Evolutionary conservation across 495 filamentous ascomycete species (phyloP).

Genomic region (Aspergillus mulundensis): DNA sequence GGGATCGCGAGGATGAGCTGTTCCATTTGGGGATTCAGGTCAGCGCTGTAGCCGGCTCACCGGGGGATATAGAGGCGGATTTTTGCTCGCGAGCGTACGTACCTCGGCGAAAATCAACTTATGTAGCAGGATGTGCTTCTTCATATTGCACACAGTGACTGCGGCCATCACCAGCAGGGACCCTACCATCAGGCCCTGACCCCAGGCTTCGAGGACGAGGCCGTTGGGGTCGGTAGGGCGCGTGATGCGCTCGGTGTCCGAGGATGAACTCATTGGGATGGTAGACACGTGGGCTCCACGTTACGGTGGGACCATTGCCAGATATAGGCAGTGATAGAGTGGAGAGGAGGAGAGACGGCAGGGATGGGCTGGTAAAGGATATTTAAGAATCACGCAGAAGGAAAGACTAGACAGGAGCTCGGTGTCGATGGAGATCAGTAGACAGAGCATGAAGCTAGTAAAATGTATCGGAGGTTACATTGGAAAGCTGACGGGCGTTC

Average conservation of each 20-base stretch:
- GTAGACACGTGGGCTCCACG: not conserved
- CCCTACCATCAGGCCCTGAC: constrained; percentile 45
- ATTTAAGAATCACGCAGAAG: not conserved
- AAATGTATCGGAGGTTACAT: not conserved
- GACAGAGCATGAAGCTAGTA: not conserved
- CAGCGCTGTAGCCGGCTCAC: not conserved
- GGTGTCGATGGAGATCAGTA: not conserved
- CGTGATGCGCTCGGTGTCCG: constrained; percentile 17
- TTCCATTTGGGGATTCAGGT: not conserved
- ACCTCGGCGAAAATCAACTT: constrained; percentile 47
- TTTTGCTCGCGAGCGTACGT: not conserved
- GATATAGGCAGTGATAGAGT: not conserved
- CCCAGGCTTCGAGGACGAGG: constrained; percentile 47
- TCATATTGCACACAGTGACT: constrained; percentile 43
- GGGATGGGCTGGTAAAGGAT: not conserved
- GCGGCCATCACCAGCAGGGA: constrained; percentile 45
- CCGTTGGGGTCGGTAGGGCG: constrained; percentile 33
- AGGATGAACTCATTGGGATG: constrained; percentile 14
- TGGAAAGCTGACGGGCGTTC: not conserved
- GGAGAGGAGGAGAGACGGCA: not conserved
- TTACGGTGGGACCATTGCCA: not conserved
- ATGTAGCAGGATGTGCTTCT: constrained; percentile 37
- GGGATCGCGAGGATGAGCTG: constrained; percentile 34
- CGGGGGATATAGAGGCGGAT: not conserved
- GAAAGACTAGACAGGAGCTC: not conserved